Base-by-base conservation (phyloP, 2,329 filamentous ascomycete species). In the Elsinoe australis region DNA sequence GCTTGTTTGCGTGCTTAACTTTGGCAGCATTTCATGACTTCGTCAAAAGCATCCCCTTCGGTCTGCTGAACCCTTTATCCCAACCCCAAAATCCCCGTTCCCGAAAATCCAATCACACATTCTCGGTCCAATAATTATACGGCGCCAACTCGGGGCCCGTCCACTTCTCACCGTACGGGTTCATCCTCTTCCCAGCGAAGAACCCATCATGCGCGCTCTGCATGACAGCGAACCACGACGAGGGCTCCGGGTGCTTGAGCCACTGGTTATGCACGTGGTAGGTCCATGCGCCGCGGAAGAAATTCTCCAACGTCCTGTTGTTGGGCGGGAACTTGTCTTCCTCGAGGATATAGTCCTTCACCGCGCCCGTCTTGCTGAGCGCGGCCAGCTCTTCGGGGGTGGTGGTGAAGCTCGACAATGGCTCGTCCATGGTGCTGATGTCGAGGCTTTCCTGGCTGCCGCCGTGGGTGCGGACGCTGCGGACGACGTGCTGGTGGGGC, bases 241-340 rank as follows among this genome's bases (percentile, higher is more conserved):
- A 74, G 8, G 73, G 74, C 58, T 77, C 73, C 1, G 74, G 74
- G 50, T 74, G 70, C 56, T 75, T 76, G 35, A 68, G 56, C 74
- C 74, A 78, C 71, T 76, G 74, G 53, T 77, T 77, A 56, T 78
- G 74, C 51, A 76, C 71, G 57, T 78, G 74, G 57, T 77, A 78
- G 21, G 72, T 76, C 71, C 72, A 78, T 17, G 72, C 70, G 1
- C 74, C 74, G 4, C 69, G 65, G 62, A 77, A 76, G 60, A 77
- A 78, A 55, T 76, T 72, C 56, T 74, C 70, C 39, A 77, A 49
- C 1, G 72, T 76, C 31, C 74, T 67, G 55, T 77, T 77, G 52
- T 72, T 76, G n/a, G 72, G 72, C 14, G 73, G 72, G 55, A 71
- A 76, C 26, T 69, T 69, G 56, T 76, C 73, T 47, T 73, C 68